Evolutionary conservation across 208 protist genomes (phyloP), one percentile per base, ranked within the genome.

Genomic region (Crithidia sp.): DNA sequence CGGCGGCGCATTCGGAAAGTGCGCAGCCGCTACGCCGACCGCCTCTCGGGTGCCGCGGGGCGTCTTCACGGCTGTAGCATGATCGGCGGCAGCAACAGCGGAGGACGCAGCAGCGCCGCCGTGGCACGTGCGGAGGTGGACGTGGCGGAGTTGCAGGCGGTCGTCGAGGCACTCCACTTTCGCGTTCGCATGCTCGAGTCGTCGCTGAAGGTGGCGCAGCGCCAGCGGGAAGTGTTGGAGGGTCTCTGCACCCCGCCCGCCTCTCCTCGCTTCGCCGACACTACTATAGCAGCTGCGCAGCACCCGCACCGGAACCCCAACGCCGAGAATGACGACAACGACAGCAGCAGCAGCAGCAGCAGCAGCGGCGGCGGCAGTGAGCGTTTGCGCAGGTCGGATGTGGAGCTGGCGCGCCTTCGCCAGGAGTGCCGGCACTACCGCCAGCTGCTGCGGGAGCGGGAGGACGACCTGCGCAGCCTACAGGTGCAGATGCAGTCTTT

Each of bases 1-100:
- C 68, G 76, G 16, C 90, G 86, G 55, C 54, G 66, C 17, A 72
- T 94, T 7, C 86, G 66, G 57, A 92, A 89, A 76, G n/a, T 59
- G 39, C 74, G 76, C 41, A 49, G 64, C 17, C 67, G 71, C 39
- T 56, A 71, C 7, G 73, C 67, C 44, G 79, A 84, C 40, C 59
- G 66, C 2, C n/a, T 84, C 44, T 54, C 62, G 7, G n/a, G 55
- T 44, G 28, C 69, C 4, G 36, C n/a, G 17, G 58, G 12, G 4
- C 41, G 17, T 2, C 28, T 43, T 28, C 28, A 28, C 43, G n/a
- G 49, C 49, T 17, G 64, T 36, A 45, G 45, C 0, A 7, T 49
- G 9, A 14, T 41, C 3, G 53, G 14, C 9, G 43, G 52, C 39
- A 10, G 14, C 40, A 19, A n/a, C 57, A 10, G 14, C 28, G 28